Conservation (phyloP, 805 yeast species). For the Metschnikowia shivogae region DNA sequence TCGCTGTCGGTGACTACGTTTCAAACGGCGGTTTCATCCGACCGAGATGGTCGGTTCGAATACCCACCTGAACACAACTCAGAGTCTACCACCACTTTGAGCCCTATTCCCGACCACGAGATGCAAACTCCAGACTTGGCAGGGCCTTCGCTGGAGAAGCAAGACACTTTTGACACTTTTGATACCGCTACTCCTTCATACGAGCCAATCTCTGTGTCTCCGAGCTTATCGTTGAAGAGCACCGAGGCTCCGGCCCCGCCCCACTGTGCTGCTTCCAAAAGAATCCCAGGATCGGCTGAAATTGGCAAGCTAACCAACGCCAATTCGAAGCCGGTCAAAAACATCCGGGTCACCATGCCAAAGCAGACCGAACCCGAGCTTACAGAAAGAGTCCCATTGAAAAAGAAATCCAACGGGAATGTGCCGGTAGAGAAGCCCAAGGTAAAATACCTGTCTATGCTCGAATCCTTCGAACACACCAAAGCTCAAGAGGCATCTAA, state of each 20-base stretch:
- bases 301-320: not conserved
- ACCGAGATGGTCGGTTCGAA: not conserved
- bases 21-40: conserved; percentile 18
- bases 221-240: conserved; percentile 2
- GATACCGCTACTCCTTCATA: conserved; percentile 1
- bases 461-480: not conserved
- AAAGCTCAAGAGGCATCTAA: not conserved
- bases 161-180: not conserved
- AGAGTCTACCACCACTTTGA: conserved; percentile 1
- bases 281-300: not conserved
- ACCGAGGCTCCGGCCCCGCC: not conserved
- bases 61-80: not conserved
- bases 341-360: not conserved
- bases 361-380: not conserved
- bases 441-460: conserved; percentile 2
- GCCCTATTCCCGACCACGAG: not conserved
- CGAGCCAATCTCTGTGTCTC: conserved; percentile 3
- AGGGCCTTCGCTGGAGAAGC: not conserved
- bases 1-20: conserved; percentile 42
- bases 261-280: not conserved
- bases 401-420: not conserved
- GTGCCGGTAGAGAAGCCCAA: not conserved
- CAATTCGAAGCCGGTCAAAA: not conserved
- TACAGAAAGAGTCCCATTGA: not conserved
- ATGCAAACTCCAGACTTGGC: not conserved